Evolutionary conservation across 768 basidiomycete species (phyloP).

Genomic region (Lactarius quietus): DNA sequence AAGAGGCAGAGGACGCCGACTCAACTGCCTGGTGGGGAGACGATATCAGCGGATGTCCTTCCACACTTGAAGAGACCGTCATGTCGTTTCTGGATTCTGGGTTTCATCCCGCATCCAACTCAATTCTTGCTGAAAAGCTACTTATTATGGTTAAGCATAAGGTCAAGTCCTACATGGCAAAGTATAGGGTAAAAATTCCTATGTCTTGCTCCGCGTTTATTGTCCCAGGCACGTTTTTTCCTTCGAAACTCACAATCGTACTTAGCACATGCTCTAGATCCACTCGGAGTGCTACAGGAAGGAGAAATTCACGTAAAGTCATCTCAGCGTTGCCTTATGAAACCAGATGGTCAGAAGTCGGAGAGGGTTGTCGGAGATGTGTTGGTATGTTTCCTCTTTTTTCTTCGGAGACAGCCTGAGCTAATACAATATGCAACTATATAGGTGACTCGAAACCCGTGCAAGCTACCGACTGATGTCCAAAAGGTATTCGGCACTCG

Average conservation of each 20-base stretch:
- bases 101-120: slow-evolving; percentile 48
- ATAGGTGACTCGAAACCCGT: slow-evolving; percentile 64
- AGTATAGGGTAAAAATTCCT: slow-evolving; percentile 48
- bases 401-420: neutral
- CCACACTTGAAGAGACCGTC: slow-evolving; percentile 57
- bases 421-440: slow-evolving; percentile 27
- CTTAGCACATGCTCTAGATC: slow-evolving; percentile 40
- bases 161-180: slow-evolving; percentile 42
- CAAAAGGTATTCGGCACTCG: slow-evolving; percentile 45
- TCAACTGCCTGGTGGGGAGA: slow-evolving; percentile 71
- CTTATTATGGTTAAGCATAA: slow-evolving; percentile 44
- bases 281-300: slow-evolving; percentile 44
- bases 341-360: slow-evolving; percentile 41
- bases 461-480: slow-evolving; percentile 64
- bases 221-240: slow-evolving; percentile 45
- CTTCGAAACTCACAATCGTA: neutral
- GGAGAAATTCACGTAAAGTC: slow-evolving; percentile 58
- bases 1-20: slow-evolving; percentile 23
- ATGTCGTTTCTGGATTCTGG: slow-evolving; percentile 57
- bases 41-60: slow-evolving; percentile 55
- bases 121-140: slow-evolving; percentile 53
- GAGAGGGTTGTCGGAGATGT: slow-evolving; percentile 56
- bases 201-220: slow-evolving; percentile 61
- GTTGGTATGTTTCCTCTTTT: slow-evolving; percentile 38
- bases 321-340: slow-evolving; percentile 42